These are phyloP conservation scores for Barbarea vulgaris DNA, from an alignment of 345 rosid species.

Conservation along the genomic window DNA sequence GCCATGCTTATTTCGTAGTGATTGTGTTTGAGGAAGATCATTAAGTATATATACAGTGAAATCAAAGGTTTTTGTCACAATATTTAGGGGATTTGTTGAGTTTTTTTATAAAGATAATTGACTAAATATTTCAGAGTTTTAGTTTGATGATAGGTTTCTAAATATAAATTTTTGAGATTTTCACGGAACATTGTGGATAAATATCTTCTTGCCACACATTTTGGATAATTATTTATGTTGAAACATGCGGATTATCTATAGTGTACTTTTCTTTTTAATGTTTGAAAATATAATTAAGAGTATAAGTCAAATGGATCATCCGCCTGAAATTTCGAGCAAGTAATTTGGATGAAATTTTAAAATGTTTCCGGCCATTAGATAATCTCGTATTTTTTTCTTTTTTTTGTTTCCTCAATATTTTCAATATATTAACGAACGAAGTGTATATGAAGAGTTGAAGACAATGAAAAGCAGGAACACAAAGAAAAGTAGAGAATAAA, in stretches of 20 bases:
- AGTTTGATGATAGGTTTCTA: constrained; percentile 18
- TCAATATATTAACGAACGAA: not conserved
- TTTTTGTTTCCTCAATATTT: not conserved
- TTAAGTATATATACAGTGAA: not conserved
- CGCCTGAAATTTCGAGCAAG: constrained; percentile 8
- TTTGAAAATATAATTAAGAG: not conserved
- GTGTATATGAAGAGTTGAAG: not conserved
- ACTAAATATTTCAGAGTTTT: constrained; percentile 14
- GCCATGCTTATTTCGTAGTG: constrained; percentile 32
- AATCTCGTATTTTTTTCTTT: not conserved
- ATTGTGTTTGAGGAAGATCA: not conserved
- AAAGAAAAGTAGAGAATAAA: not conserved
- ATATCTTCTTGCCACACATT: constrained; percentile 16
- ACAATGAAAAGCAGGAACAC: not conserved
- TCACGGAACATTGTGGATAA: constrained; percentile 30
- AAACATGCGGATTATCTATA: constrained; percentile 9
- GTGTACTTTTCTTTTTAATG: not conserved
- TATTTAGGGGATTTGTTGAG: constrained; percentile 26
- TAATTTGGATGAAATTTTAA: not conserved
- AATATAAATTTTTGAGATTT: not conserved
- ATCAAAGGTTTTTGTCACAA: not conserved
- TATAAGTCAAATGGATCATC: constrained; percentile 15
- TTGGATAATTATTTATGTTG: constrained; percentile 5
- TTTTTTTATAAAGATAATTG: not conserved
- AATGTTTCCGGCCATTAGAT: not conserved